Evolutionary conservation across 345 rosid species (phyloP).

Genomic region (Kernera saxatilis): DNA sequence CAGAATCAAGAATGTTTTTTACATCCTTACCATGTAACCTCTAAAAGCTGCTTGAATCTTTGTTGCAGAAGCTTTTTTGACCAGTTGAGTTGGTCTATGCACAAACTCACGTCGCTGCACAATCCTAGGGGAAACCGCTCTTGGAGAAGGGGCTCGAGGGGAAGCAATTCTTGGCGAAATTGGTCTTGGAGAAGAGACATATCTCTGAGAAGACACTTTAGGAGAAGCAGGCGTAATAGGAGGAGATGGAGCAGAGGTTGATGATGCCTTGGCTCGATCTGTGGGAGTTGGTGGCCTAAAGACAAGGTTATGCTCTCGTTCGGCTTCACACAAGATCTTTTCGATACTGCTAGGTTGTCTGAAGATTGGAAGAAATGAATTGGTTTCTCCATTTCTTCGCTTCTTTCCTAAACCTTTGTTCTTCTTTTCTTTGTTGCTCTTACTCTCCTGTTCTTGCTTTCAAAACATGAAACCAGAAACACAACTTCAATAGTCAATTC

Average conservation of each 20-base stretch:
- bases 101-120: constrained; percentile 49
- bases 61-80: constrained; percentile 60
- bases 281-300: constrained; percentile 75
- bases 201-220: constrained; percentile 39
- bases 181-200: constrained; percentile 40
- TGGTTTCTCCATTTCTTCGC: constrained; percentile 58
- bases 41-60: constrained; percentile 87
- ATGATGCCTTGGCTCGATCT: constrained; percentile 32
- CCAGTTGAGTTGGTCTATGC: constrained; percentile 47
- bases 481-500: background rate
- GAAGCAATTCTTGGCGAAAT: constrained; percentile 42
- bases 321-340: constrained; percentile 88
- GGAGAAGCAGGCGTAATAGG: constrained; percentile 43
- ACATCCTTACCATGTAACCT: constrained; percentile 67
- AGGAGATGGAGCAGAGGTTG: constrained; percentile 29
- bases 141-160: constrained; percentile 42
- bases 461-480: constrained; percentile 5
- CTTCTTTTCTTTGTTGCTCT: constrained; percentile 64
- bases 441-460: constrained; percentile 53
- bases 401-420: constrained; percentile 62
- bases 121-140: constrained; percentile 47
- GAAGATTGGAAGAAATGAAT: constrained; percentile 76
- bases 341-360: constrained; percentile 90
- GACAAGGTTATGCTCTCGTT: constrained; percentile 64
- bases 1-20: constrained; percentile 3